phyloP scores from a whole-genome alignment of 805 yeast genomes.

The Metschnikowia colocasiae region DNA sequence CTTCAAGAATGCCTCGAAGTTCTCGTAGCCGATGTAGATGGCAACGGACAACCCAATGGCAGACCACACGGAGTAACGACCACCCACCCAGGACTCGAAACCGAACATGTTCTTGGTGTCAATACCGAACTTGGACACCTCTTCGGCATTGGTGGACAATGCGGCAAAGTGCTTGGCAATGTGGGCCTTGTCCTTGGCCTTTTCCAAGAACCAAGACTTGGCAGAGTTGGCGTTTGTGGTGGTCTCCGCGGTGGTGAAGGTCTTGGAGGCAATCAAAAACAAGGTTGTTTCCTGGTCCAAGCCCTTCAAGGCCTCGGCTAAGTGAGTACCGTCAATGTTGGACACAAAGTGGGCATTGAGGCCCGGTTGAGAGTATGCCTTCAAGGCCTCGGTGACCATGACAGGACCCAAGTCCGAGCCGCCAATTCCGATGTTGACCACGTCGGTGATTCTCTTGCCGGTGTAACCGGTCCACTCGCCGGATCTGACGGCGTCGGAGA shows the following conservation, averaged over 20 bases:
- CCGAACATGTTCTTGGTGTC: conserved; percentile 98
- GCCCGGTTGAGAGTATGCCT: conserved; percentile 75
- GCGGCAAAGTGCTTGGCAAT: conserved; percentile 98
- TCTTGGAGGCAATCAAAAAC: conserved; percentile 91
- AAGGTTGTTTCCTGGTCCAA: conserved; percentile 88
- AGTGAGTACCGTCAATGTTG: conserved; percentile 97
- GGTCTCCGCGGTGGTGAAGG: conserved; percentile 97
- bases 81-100: conserved; percentile 98
- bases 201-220: conserved; percentile 84
- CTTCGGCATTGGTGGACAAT: conserved; percentile 85
- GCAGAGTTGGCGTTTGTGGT: conserved; percentile 94
- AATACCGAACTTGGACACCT: conserved; percentile 92
- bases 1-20: conserved; percentile 85
- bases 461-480: conserved; percentile 97
- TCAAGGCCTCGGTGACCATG: conserved; percentile 98
- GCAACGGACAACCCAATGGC: conserved; percentile 97
- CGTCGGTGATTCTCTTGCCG: conserved; percentile 88
- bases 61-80: conserved; percentile 99
- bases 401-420: conserved; percentile 99
- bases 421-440: conserved; percentile 98
- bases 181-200: conserved; percentile 61
- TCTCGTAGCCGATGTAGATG: conserved; percentile 90
- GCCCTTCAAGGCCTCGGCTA: conserved; percentile 81
- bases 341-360: conserved; percentile 89
- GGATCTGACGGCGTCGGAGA: conserved; percentile 82